Base-by-base conservation (phyloP, 192 early-diverging fungal species). In the Chytriomyces confervae region DNA sequence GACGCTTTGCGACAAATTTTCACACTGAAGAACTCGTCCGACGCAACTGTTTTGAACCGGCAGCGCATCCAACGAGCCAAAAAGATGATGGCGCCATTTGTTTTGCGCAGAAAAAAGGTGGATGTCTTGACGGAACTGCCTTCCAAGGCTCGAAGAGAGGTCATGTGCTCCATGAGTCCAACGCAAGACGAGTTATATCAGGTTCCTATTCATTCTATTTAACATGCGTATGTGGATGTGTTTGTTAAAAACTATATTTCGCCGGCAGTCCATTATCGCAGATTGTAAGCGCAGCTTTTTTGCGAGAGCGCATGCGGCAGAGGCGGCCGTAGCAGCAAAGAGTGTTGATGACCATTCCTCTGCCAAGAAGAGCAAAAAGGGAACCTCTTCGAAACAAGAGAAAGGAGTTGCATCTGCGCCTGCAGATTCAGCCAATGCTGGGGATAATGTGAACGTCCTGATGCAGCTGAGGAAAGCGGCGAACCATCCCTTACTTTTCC, bases 381-480 rank as follows among this genome's bases (percentile, higher is more conserved):
- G 29, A 10, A 43, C 72, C 13, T 29, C 61, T 4, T 23, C 64
- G 10, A 78, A 62, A n/a, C 57, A 79, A 16, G 61, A 53, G 13
- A 23, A 73, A 20, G 61, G 60, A 36, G 8, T 53, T 47, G 20
- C 48, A 5, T 27, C 43, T 49, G 45, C 44, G 23, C 44, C 77
- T 74, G 45, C 57, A 63, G 29, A 57, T 80, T 7, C 50, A 9
- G 57, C 43, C 9, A 63, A 63, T 67, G 11, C 46, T 2, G 64
- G 67, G 9, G 72, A 78, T 20, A 51, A 65, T 11, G 23, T 66
- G 10, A 89, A 87, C 62, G 49, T 81, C 9, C 75, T 96, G 20
- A 94, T 97, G 91, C 84, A 95, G 62, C 85, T 97, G 75, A 87
- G 96, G 23, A 97, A 97, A 77, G 91, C 89, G 0, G 90, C 95